These are phyloP conservation scores for Annulohypoxylon maeteangense DNA, from an alignment of 495 filamentous ascomycete species.

Conservation along the genomic window DNA sequence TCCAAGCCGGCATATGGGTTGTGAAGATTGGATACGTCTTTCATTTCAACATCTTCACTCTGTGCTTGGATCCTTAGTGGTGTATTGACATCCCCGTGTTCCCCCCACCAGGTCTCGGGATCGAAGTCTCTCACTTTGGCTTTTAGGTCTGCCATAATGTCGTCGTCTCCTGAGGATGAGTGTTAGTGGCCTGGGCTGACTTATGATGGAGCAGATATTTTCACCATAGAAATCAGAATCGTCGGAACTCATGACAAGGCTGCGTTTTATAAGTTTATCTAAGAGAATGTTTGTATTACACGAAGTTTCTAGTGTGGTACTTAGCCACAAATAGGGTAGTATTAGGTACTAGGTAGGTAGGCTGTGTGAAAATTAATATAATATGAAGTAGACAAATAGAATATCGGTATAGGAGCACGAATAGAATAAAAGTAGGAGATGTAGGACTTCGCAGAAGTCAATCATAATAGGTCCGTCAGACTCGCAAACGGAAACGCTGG, in stretches of 20 bases:
- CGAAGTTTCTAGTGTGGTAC: background rate
- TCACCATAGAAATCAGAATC: constrained; percentile 80
- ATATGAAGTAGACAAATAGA: background rate
- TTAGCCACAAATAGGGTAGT: background rate
- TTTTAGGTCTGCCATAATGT: constrained; percentile 52
- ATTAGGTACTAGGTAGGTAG: no score
- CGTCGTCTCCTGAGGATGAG: constrained; percentile 60
- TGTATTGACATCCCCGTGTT: constrained; percentile 45
- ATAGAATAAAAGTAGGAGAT: constrained; percentile 4
- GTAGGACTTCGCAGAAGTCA: constrained; percentile 4
- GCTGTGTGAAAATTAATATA: background rate
- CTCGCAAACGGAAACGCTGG: background rate
- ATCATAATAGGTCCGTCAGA: background rate
- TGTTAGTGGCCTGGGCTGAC: constrained; percentile 30
- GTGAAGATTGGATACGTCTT: constrained; percentile 46
- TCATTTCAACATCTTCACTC: constrained; percentile 26
- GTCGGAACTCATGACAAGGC: constrained; percentile 60
- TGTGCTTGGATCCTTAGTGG: constrained; percentile 33
- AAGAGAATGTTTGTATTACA: background rate
- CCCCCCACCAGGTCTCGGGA: constrained; percentile 58
- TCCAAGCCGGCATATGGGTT: constrained; percentile 58
- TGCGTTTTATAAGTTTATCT: background rate
- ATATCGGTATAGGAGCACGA: background rate
- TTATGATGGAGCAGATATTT: constrained; percentile 29
- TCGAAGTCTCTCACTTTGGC: constrained; percentile 56